phyloP scores from a whole-genome alignment of 768 basidiomycete genomes.

The Leccinellum luteum region DNA sequence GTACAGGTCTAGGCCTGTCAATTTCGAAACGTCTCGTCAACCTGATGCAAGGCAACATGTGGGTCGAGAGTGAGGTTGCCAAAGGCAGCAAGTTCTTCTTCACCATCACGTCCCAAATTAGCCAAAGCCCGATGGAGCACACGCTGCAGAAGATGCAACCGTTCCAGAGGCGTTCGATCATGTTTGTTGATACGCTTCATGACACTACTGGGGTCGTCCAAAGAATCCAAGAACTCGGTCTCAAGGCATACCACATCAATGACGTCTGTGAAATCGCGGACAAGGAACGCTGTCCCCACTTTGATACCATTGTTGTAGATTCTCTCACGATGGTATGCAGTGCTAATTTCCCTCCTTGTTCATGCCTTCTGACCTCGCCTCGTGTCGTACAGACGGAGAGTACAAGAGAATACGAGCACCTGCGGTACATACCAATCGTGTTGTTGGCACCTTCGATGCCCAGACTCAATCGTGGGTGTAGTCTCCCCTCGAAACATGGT shows the following conservation, averaged over 20 bases:
- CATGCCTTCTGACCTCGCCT: conserved; percentile 11
- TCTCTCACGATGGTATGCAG: conserved; percentile 74
- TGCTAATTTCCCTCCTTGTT: not conserved
- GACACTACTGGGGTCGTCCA: conserved; percentile 76
- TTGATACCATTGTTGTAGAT: conserved; percentile 96
- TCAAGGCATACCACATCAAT: conserved; percentile 74
- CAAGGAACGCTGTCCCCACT: conserved; percentile 79
- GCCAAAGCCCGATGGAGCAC: conserved; percentile 67
- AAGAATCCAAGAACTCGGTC: conserved; percentile 73
- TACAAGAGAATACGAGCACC: conserved; percentile 87
- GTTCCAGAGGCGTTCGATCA: conserved; percentile 82
- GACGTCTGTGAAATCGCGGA: conserved; percentile 79
- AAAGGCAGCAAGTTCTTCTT: conserved; percentile 97
- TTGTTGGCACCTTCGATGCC: conserved; percentile 79
- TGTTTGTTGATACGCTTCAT: conserved; percentile 85
- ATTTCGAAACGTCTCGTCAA: conserved; percentile 97
- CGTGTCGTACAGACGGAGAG: conserved; percentile 66
- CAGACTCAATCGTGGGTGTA: conserved; percentile 64
- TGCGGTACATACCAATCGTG: conserved; percentile 96
- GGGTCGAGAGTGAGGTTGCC: conserved; percentile 94
- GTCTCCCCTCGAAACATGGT: not conserved
- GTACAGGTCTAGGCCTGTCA: conserved; percentile 92
- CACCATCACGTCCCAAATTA: conserved; percentile 86
- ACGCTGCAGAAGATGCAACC: conserved; percentile 79
- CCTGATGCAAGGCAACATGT: conserved; percentile 98